phyloP scores from a whole-genome alignment of 371 early-diverging fungal genomes.

The Mucor racemosus region DNA sequence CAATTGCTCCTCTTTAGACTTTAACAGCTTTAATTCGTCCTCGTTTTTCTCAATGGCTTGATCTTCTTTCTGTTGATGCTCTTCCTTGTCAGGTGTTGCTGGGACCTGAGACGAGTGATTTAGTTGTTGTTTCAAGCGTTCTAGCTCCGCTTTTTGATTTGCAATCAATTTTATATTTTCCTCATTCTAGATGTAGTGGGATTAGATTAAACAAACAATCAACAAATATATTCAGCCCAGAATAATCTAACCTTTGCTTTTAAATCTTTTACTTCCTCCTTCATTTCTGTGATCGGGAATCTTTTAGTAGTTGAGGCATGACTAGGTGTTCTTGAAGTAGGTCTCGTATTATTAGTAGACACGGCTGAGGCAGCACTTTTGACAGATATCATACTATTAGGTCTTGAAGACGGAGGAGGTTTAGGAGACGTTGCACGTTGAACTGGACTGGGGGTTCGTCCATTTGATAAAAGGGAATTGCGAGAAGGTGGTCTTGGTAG shows the following conservation, averaged over 20 bases:
- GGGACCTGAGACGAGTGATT: conserved; percentile 12
- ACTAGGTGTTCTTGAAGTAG: conserved; percentile 9
- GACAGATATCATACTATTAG: conserved; percentile 21
- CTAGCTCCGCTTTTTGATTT: conserved; percentile 44
- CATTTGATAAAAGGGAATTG: conserved; percentile 17
- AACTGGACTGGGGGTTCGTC: conserved; percentile 11
- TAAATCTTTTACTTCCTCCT: conserved; percentile 34
- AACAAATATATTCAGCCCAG: neutral
- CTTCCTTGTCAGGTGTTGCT: conserved; percentile 15
- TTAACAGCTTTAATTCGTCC: conserved; percentile 10
- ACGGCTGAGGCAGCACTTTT: conserved; percentile 4
- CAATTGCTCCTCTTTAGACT: conserved; percentile 32
- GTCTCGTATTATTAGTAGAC: neutral
- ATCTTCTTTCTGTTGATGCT: neutral
- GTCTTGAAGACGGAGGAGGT: conserved; percentile 20
- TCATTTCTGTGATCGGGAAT: conserved; percentile 33
- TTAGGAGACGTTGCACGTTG: conserved; percentile 19
- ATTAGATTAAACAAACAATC: neutral
- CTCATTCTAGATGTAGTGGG: conserved; percentile 36
- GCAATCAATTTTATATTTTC: conserved; percentile 50
- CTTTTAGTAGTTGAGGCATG: conserved; percentile 13
- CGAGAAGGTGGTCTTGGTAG: conserved; percentile 24
- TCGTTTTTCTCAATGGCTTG: conserved; percentile 12
- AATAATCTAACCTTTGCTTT: conserved; percentile 30
- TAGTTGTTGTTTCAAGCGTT: conserved; percentile 35